These are phyloP conservation scores for Globomyces pollinis-pini DNA, from an alignment of 192 early-diverging fungal genomes.

Conservation along the genomic window DNA sequence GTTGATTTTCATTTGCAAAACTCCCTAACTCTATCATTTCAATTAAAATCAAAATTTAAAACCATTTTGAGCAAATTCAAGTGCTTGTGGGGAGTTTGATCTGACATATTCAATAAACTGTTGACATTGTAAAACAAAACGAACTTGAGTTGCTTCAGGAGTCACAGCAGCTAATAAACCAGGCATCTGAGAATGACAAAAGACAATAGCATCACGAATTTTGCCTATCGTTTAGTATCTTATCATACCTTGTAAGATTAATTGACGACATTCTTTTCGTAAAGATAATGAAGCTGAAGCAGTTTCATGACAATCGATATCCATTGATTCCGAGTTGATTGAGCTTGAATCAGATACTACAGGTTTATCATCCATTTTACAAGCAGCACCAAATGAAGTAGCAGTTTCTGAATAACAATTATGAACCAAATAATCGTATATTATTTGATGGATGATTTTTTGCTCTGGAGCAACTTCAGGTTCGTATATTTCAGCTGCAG, in stretches of 20 bases:
- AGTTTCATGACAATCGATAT: constrained; percentile 12
- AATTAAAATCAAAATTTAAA: background rate
- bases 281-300: constrained; percentile 19
- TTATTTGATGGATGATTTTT: constrained; percentile 35
- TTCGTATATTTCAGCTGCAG: constrained; percentile 1
- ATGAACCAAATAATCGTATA: constrained; percentile 61
- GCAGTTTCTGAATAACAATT: constrained; percentile 63
- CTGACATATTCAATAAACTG: constrained; percentile 56
- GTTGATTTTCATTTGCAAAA: constrained; percentile 25
- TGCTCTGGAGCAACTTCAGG: background rate
- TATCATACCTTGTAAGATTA: too few species aligned
- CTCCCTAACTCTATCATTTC: constrained; percentile 32
- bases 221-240: constrained; percentile 23
- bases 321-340: constrained; percentile 17
- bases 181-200: constrained; percentile 38
- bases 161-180: constrained; percentile 29
- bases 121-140: constrained; percentile 57
- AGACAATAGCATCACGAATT: constrained; percentile 29
- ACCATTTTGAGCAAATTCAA: constrained; percentile 55
- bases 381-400: constrained; percentile 42
- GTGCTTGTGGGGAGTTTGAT: constrained; percentile 36
- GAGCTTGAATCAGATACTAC: background rate
- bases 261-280: constrained; percentile 26
- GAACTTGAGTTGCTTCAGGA: constrained; percentile 35
- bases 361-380: too few species aligned